A percentile compares a stretch with the other conserved stretches of the same genome.
These are phyloP conservation scores for Candida silvicultrix DNA, from an alignment of 805 yeast genomes.

Conservation along the genomic window DNA sequence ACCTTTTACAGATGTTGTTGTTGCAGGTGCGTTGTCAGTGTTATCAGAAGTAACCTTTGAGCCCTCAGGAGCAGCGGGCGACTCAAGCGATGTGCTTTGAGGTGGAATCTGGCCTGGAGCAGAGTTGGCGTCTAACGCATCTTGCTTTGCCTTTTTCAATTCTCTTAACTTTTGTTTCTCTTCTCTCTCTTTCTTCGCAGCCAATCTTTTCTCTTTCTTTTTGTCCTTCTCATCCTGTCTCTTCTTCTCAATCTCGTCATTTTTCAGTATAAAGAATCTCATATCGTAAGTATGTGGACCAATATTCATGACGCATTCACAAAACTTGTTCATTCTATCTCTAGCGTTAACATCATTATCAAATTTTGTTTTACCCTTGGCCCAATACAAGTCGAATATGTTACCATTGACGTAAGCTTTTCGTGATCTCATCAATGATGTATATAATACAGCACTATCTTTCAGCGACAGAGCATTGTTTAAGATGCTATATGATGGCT, in stretches of 20 bases:
- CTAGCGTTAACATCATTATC: slow-evolving; percentile 49
- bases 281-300: slow-evolving; percentile 85
- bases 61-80: background rate
- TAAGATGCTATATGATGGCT: slow-evolving; percentile 59
- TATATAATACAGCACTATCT: slow-evolving; percentile 68
- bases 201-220: slow-evolving; percentile 29
- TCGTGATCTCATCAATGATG: slow-evolving; percentile 70
- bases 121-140: background rate
- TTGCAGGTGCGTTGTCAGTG: background rate
- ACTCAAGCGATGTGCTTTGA: background rate
- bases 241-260: slow-evolving; percentile 56
- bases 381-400: slow-evolving; percentile 79
- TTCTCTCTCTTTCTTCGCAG: slow-evolving; percentile 28
- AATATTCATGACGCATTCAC: slow-evolving; percentile 63
- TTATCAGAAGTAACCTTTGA: slow-evolving; percentile 1
- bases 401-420: slow-evolving; percentile 56
- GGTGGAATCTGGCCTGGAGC: background rate
- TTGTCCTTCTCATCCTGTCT: slow-evolving; percentile 35
- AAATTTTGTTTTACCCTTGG: slow-evolving; percentile 44
- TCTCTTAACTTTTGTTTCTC: slow-evolving; percentile 22
- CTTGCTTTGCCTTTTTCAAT: slow-evolving; percentile 7
- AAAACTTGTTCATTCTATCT: slow-evolving; percentile 83
- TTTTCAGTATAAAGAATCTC: slow-evolving; percentile 77
- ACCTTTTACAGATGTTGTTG: background rate
- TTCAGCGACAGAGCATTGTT: slow-evolving; percentile 61